phyloP scores from a whole-genome alignment of 2,329 filamentous ascomycete species.

The Cladophialophora exuberans region DNA sequence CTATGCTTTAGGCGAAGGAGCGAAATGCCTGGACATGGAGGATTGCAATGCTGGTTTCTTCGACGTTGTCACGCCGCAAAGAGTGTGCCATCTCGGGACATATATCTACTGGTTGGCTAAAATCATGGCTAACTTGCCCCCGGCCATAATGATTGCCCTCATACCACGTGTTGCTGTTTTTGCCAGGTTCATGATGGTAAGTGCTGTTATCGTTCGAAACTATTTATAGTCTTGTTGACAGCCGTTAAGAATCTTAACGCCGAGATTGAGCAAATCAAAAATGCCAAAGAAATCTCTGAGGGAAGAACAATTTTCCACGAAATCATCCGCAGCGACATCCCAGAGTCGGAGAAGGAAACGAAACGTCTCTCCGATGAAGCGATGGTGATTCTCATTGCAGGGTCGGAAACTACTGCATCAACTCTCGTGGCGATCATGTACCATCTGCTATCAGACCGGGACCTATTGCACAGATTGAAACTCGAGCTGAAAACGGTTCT shows the following conservation, averaged over 20 bases:
- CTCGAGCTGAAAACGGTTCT: neutral
- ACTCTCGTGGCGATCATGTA: neutral
- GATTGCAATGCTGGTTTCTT: slow-evolving; percentile 3
- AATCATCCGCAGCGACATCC: slow-evolving; percentile 1
- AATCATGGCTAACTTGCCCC: neutral
- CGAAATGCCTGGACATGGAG: slow-evolving; percentile 1
- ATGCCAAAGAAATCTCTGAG: neutral
- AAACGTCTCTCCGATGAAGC: neutral
- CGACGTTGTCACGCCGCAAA: neutral
- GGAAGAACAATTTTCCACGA: neutral
- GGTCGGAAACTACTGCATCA: neutral
- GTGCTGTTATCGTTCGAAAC: neutral
- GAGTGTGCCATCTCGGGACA: neutral
- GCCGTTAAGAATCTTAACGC: neutral
- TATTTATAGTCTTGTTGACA: neutral
- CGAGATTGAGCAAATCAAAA: neutral
- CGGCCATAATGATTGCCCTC: neutral
- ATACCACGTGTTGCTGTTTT: neutral
- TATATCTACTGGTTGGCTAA: slow-evolving; percentile 2
- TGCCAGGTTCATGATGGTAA: neutral
- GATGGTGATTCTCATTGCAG: neutral
- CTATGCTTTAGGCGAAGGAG: neutral
- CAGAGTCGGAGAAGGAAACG: slow-evolving; percentile 1
- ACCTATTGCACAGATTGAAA: neutral
- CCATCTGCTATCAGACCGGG: neutral